Percentiles rank a stretch among this genome's conserved stretches.
These are phyloP conservation scores for Cyclotella atomus DNA, from an alignment of 108 stramenopile species.

Conservation along the genomic window DNA sequence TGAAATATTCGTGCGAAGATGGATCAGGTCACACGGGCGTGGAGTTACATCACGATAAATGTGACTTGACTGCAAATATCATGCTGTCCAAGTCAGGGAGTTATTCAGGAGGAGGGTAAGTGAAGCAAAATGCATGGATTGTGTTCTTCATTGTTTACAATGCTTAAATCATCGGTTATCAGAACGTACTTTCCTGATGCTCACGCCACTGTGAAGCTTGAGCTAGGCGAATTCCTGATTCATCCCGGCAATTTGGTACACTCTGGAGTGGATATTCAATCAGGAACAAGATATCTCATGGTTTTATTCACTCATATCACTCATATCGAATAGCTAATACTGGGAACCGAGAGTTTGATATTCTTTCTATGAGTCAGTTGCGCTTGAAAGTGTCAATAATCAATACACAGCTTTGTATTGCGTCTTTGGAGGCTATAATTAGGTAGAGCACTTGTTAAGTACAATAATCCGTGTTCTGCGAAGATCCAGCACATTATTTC, in stretches of 20 bases:
- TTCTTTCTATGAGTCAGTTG: not conserved
- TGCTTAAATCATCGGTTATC: no score
- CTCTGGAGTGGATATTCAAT: conserved; percentile 64
- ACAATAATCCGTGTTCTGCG: no score
- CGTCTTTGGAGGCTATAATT: no score
- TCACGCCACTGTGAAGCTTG: conserved; percentile 53
- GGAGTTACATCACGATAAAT: conserved; percentile 79
- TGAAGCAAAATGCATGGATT: not conserved
- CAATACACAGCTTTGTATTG: no score
- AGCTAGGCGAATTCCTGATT: conserved; percentile 75
- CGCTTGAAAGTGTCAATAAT: no score
- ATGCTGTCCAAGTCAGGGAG: conserved; percentile 54
- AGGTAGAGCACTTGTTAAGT: no score
- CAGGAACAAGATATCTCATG: conserved; percentile 74
- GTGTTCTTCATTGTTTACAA: not conserved
- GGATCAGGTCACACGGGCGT: conserved; percentile 69
- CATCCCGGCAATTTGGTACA: conserved; percentile 80
- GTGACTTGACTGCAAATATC: conserved; percentile 77
- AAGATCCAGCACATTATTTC: no score
- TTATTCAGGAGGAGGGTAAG: conserved; percentile 80
- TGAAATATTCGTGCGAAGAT: conserved; percentile 69
- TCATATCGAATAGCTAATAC: not conserved
- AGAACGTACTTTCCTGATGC: conserved; percentile 71
- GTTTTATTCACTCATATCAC: conserved; percentile 66
- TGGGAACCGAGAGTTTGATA: not conserved